Conservation (phyloP, 2,329 filamentous ascomycete species). For the Escovopsis sp. region DNA sequence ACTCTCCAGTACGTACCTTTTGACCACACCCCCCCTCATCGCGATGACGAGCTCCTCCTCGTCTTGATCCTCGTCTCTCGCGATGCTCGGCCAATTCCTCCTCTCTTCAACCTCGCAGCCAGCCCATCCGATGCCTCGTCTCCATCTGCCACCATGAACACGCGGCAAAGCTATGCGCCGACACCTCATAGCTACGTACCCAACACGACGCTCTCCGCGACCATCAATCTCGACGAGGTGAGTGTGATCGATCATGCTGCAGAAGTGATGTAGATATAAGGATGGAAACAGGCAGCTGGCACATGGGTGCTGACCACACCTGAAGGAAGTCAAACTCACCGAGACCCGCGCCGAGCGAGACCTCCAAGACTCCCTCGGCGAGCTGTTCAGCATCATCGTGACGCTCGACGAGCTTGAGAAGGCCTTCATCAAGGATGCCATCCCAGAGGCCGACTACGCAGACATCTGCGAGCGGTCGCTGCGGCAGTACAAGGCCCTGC, state of each 20-base stretch:
- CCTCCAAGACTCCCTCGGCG: constrained; percentile 86
- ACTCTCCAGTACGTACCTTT: neutral
- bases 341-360: constrained; percentile 80
- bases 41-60: neutral
- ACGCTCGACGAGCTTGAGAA: constrained; percentile 93
- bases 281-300: no score
- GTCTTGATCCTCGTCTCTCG: constrained; percentile 1
- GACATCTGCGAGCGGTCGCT: constrained; percentile 88
- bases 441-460: constrained; percentile 83
- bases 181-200: constrained; percentile 87
- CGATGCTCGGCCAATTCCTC: constrained; percentile 2
- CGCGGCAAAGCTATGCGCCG: constrained; percentile 65
- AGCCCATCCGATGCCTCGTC: constrained; percentile 14
- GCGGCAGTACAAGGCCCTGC: constrained; percentile 91
- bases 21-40: constrained; percentile 5
- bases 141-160: constrained; percentile 30
- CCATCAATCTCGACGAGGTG: constrained; percentile 88
- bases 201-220: constrained; percentile 66
- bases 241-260: constrained; percentile 5
- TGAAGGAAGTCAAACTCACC: constrained; percentile 84
- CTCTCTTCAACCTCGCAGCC: neutral
- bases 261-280: no score
- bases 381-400: constrained; percentile 94
- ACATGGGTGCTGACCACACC: constrained; percentile 1
- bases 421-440: constrained; percentile 89